Evolutionary conservation across 805 yeast genomes (phyloP), one percentile per base, ranked within the genome.

Genomic region (Schwanniomyces vanrijiae): DNA sequence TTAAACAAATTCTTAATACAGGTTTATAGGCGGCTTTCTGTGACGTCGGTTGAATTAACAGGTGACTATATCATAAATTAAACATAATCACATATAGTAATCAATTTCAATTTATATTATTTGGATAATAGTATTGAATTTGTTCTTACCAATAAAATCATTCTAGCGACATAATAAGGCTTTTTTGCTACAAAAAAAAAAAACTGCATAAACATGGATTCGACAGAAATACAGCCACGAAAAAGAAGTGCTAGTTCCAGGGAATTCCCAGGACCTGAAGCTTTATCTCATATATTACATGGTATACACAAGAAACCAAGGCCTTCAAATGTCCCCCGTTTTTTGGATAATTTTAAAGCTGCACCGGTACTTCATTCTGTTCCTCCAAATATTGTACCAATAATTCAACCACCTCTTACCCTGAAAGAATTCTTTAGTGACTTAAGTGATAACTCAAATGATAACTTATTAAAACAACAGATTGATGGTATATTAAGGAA

Each of bases 301-400:
- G 45, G 35, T 11, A 40, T 45, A 18, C 25, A 38, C 26, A 45
- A 44, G 43, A 43, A 42, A 37, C 51, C 42, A 37, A 49, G 42
- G 41, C 19, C 43, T 5, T 44, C 50, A 2, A 40, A 33, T 7
- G 39, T 44, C 5, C 50, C 50, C 8, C 28, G 50, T 14, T 43
- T 43, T 6, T 37, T 47, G 28, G 42, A 43, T 21, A 42, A 47
- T 21, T 37, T 19, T 14, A 40, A 40, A 22, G 37, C 51, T 26
- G 48, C 55, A 14, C 61, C 70, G 7, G 44, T 62, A 21, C 49
- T 66, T 19, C 74, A 73, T 46, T 58, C 66, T 10, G 61, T 69
- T n/a, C 77, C 77, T 1, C 56, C 65, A 14, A 52, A 53, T n/a
- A 61, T 65, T 16, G 42, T 71, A 7, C 76, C 77, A 3, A 59